phyloP scores from a whole-genome alignment of 1,139 yeast genomes.

The Yamadazyma kanchanaburiensis region DNA sequence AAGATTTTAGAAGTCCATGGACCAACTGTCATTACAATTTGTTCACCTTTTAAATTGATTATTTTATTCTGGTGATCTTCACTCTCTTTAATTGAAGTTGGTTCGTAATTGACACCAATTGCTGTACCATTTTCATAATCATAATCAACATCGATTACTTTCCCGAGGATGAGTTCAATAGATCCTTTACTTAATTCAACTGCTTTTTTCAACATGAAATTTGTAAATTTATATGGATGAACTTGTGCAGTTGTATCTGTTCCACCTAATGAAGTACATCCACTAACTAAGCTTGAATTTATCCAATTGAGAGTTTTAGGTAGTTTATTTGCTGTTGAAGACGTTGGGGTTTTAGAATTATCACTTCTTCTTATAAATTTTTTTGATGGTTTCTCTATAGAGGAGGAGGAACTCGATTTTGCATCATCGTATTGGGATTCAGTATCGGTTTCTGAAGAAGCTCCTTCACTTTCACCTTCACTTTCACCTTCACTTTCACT shows the following conservation, averaged over 20 bases:
- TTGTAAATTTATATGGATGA: constrained; percentile 92
- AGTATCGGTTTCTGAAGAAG: constrained; percentile 1
- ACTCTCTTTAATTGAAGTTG: constrained; percentile 47
- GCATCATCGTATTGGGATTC: constrained; percentile 15
- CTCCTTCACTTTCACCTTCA: not conserved
- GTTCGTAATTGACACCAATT: constrained; percentile 62
- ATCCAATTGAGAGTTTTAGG: constrained; percentile 87
- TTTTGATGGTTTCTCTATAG: constrained; percentile 28
- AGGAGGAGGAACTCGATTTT: constrained; percentile 1
- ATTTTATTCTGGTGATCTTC: constrained; percentile 18
- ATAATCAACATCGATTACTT: constrained; percentile 66
- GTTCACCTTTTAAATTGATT: constrained; percentile 58
- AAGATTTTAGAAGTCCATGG: constrained; percentile 94
- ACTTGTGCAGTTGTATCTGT: constrained; percentile 93
- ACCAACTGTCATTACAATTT: constrained; percentile 82
- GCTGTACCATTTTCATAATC: constrained; percentile 63
- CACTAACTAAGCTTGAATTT: constrained; percentile 57
- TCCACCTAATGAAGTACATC: constrained; percentile 82
- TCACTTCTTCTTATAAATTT: constrained; percentile 23
- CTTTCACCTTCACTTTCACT: constrained; percentile 5
- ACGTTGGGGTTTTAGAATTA: constrained; percentile 6
- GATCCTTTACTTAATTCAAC: constrained; percentile 67
- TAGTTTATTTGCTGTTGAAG: constrained; percentile 26
- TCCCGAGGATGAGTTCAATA: constrained; percentile 82
- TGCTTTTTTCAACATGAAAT: constrained; percentile 73